Percentiles rank a stretch among this genome's conserved stretches.
phyloP scores from a whole-genome alignment of 768 basidiomycete species.

The Melanogaster broomeanus region DNA sequence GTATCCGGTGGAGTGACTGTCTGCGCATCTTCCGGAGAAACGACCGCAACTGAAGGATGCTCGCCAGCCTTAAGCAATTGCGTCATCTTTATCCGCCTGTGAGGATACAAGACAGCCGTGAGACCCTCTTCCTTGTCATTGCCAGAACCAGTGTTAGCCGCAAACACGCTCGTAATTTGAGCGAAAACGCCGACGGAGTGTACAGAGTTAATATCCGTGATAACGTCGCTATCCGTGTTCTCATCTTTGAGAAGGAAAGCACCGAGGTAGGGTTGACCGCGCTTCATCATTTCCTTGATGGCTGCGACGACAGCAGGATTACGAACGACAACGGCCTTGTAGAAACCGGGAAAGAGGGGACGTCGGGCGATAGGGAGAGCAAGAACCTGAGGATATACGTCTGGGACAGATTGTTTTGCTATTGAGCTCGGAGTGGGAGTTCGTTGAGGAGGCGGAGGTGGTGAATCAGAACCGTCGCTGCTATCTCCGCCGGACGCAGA shows the following conservation, averaged over 20 bases:
- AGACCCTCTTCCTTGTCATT: conserved; percentile 83
- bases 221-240: conserved; percentile 88
- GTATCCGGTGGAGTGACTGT: conserved; percentile 48
- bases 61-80: conserved; percentile 77
- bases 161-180: conserved; percentile 93
- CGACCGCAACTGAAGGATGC: conserved; percentile 33
- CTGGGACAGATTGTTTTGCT: conserved; percentile 86
- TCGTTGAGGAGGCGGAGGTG: conserved; percentile 39
- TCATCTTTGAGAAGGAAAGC: conserved; percentile 97
- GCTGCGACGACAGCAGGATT: conserved; percentile 91
- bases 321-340: conserved; percentile 94
- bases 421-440: conserved; percentile 53
- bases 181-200: conserved; percentile 96
- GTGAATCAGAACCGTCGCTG: conserved; percentile 40
- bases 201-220: conserved; percentile 84
- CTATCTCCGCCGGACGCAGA: conserved; percentile 43
- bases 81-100: conserved; percentile 85
- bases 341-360: conserved; percentile 96
- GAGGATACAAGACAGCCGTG: conserved; percentile 95
- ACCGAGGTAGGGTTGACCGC: conserved; percentile 95
- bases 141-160: conserved; percentile 51
- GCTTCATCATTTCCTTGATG: conserved; percentile 95
- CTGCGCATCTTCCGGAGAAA: conserved; percentile 40
- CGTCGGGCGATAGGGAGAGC: conserved; percentile 94
- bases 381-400: conserved; percentile 89